Evolutionary conservation across 345 rosid species (phyloP).

Genomic region (Eucalyptus sideroxylon): DNA sequence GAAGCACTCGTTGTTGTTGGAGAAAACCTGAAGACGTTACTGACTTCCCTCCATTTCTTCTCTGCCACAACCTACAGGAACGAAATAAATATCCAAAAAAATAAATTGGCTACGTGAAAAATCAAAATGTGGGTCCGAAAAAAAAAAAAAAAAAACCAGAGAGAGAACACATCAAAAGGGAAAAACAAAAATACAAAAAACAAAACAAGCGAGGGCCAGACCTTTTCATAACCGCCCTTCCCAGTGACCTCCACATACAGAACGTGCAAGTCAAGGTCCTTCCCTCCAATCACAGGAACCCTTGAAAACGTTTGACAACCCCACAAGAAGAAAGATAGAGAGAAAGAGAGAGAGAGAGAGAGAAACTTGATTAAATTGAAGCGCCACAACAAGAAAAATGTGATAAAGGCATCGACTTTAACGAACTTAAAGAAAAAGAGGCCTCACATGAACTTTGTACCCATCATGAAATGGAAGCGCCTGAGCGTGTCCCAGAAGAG

Average conservation of each 20-base stretch:
- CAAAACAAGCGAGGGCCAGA: background rate
- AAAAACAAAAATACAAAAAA: background rate
- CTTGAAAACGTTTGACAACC: slow-evolving; percentile 9
- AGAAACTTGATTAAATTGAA: background rate
- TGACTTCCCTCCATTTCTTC: slow-evolving; percentile 99
- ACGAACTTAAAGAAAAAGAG: background rate
- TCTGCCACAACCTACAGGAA: slow-evolving; percentile 69
- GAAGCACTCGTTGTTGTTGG: slow-evolving; percentile 97
- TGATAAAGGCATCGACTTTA: background rate
- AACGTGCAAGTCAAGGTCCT: slow-evolving; percentile 86
- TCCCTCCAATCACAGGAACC: slow-evolving; percentile 99
- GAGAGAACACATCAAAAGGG: background rate
- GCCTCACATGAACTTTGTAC: slow-evolving; percentile 68
- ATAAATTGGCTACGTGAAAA: background rate
- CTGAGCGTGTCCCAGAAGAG: slow-evolving; percentile 84
- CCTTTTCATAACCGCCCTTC: slow-evolving; percentile 94
- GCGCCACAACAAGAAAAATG: background rate
- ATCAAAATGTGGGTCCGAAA: background rate
- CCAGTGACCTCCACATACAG: slow-evolving; percentile 74
- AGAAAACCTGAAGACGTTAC: slow-evolving; percentile 73
- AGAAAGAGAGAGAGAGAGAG: background rate
- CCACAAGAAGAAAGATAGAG: background rate
- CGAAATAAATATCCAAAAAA: background rate
- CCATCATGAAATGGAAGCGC: slow-evolving; percentile 72
- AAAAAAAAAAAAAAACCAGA: background rate